Evolutionary conservation across 179 eudicot species (phyloP).

Genomic region (Monotropa hypopitys): DNA sequence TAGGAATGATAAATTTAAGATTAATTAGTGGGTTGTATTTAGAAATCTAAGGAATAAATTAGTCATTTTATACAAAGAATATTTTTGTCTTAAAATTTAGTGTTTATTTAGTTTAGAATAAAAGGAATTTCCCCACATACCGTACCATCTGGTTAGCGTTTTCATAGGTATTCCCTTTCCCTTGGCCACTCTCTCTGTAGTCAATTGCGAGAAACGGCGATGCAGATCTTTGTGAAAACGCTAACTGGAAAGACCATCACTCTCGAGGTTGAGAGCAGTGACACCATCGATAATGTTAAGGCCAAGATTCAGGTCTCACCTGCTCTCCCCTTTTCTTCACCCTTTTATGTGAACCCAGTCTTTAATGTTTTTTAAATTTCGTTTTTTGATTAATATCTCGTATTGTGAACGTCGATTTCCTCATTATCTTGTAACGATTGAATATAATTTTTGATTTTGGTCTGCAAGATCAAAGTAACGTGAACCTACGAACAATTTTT

Average conservation of each 20-base stretch:
- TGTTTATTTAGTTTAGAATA: too few species aligned
- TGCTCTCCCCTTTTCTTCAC: background rate
- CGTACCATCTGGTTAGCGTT: too few species aligned
- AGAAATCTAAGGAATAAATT: too few species aligned
- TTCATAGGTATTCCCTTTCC: too few species aligned
- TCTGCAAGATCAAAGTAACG: too few species aligned
- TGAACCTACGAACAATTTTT: background rate
- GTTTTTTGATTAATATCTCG: background rate
- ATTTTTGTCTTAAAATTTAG: too few species aligned
- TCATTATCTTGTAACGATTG: background rate
- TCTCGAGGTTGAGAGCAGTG: slow-evolving; percentile 10
- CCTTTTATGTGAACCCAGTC: background rate
- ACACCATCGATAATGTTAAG: slow-evolving; percentile 5
- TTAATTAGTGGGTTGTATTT: too few species aligned
- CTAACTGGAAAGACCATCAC: slow-evolving; percentile 12
- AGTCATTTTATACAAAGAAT: too few species aligned
- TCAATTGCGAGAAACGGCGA: background rate
- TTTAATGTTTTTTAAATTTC: background rate
- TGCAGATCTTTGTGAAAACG: slow-evolving; percentile 13
- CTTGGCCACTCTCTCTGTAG: background rate
- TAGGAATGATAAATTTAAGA: too few species aligned
- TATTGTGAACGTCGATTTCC: background rate
- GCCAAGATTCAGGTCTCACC: slow-evolving; percentile 1
- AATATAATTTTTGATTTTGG: background rate
- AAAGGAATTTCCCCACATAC: too few species aligned